A percentile compares a stretch with the other conserved stretches of the same genome.
phyloP scores from a whole-genome alignment of 2,329 filamentous ascomycete species.

The Calonectria pteridis region DNA sequence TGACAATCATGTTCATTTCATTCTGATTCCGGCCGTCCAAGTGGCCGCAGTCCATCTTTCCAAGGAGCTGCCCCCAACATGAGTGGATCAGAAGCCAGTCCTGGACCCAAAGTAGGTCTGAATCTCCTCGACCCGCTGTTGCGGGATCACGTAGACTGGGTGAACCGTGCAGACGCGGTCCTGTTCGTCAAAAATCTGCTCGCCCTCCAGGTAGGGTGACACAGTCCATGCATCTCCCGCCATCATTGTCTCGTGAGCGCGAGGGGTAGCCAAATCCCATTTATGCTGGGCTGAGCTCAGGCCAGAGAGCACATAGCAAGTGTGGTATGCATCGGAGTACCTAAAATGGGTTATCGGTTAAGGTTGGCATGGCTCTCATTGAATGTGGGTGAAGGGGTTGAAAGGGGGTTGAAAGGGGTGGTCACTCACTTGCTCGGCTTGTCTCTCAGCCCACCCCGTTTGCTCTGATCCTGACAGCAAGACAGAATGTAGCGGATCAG shows the following conservation, averaged over 20 bases:
- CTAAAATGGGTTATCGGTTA: constrained; percentile 54
- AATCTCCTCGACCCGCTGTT: constrained; percentile 74
- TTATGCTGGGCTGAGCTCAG: constrained; percentile 85
- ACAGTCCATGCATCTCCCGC: constrained; percentile 59
- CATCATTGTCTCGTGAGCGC: constrained; percentile 49
- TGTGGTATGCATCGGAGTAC: constrained; percentile 89
- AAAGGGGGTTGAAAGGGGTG: constrained; percentile 26
- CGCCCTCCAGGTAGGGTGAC: constrained; percentile 64
- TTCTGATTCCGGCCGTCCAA: not conserved
- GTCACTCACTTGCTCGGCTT: constrained; percentile 86
- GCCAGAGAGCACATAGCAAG: constrained; percentile 90
- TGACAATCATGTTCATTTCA: constrained; percentile 13
- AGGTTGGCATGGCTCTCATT: constrained; percentile 31
- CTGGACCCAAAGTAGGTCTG: constrained; percentile 74
- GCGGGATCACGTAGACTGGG: constrained; percentile 88
- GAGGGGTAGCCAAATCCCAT: constrained; percentile 60
- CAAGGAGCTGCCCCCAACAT: constrained; percentile 16
- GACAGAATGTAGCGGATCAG: constrained; percentile 89
- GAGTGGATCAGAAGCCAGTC: constrained; percentile 63
- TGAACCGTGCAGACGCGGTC: constrained; percentile 81
- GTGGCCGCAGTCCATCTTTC: not conserved
- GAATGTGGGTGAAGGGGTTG: constrained; percentile 28
- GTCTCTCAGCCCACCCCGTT: constrained; percentile 86
- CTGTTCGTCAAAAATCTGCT: constrained; percentile 76
- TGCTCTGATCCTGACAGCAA: constrained; percentile 82